These are phyloP conservation scores for Aspergillus fructus DNA, from an alignment of 2,329 filamentous ascomycete species.

Conservation along the genomic window DNA sequence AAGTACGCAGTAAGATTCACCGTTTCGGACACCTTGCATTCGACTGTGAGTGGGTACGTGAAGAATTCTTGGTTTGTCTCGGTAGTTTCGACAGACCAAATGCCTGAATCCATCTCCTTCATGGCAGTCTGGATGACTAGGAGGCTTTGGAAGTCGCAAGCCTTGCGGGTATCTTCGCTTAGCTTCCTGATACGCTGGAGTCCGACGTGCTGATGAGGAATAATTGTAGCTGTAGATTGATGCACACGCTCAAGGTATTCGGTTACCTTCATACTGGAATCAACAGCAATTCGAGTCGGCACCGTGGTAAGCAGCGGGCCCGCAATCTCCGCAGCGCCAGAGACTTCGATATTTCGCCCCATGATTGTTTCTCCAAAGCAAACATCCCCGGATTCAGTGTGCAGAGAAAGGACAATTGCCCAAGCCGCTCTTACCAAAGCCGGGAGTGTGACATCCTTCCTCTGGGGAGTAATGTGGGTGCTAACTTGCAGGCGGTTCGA, in stretches of 20 bases:
- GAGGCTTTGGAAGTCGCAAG: slow-evolving; percentile 48
- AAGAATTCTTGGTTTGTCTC: slow-evolving; percentile 55
- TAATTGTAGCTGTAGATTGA: slow-evolving; percentile 55
- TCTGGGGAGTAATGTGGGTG: slow-evolving; percentile 34
- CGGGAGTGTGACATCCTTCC: slow-evolving; percentile 35
- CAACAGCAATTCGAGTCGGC: slow-evolving; percentile 40
- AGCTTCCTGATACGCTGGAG: slow-evolving; percentile 54
- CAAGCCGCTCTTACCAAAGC: slow-evolving; percentile 53
- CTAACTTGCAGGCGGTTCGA: slow-evolving; percentile 20
- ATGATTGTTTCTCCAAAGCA: slow-evolving; percentile 57
- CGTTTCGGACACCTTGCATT: slow-evolving; percentile 57
- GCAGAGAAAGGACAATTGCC: slow-evolving; percentile 51
- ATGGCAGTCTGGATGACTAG: slow-evolving; percentile 41
- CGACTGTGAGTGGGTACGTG: slow-evolving; percentile 64
- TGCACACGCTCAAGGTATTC: slow-evolving; percentile 60
- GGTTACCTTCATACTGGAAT: slow-evolving; percentile 35
- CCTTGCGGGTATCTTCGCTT: slow-evolving; percentile 44
- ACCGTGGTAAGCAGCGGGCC: slow-evolving; percentile 43
- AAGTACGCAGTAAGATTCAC: slow-evolving; percentile 65
- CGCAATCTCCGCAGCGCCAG: slow-evolving; percentile 49
- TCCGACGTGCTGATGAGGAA: slow-evolving; percentile 65
- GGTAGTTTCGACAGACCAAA: slow-evolving; percentile 25
- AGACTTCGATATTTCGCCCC: slow-evolving; percentile 53
- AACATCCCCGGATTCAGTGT: slow-evolving; percentile 49
- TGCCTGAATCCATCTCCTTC: slow-evolving; percentile 24